Base-by-base conservation (phyloP, 371 early-diverging fungal species). In the Apophysomyces sp. region DNA sequence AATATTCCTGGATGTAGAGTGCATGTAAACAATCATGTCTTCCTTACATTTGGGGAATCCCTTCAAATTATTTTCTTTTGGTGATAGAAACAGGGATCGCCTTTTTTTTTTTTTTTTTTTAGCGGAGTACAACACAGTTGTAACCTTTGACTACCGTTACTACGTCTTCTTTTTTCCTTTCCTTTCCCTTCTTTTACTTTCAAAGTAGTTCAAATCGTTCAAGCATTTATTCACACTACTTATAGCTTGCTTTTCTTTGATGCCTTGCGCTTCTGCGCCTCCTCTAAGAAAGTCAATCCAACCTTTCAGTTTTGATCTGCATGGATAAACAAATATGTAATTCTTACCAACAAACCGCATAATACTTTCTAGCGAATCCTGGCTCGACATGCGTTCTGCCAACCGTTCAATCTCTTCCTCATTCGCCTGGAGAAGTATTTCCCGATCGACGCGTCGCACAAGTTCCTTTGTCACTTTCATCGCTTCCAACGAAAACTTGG, bases 391-490 rank as follows among this genome's bases (percentile, higher is more conserved):
- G 39, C 77, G 62, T 37, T 77, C 71, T 4, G 58, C 60, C 12
- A 78, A 59, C 18, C 59, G 41, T 4, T 63, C 67, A 78, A 86
- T 83, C 60, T 88, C 87, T 7, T 63, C 54, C 0, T 61, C 71
- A 37, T 83, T 86, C 29, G 79, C 74, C 18, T 72, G 41, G 15
- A 81, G 69, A 49, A 88, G 44, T 21, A 70, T 52, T 28, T 81
- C 65, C 27, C 75, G 71, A 37, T 86, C 87, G 15, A 63, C 60
- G 30, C 71, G 79, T 16, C 79, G 80, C 24, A 87, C 68, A 26
- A 87, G 69, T 0, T 74, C 72, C 63, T 88, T 88, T 29, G 89
- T 82, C 6, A 75, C 73, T 58, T 73, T 71, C 59, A 87, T 73
- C 0, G 89, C 86, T 31, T 77, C 75, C 11, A 69, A 57, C 5